Conservation (phyloP, 2,329 filamentous ascomycete species). For the Daldinia sp. region DNA sequence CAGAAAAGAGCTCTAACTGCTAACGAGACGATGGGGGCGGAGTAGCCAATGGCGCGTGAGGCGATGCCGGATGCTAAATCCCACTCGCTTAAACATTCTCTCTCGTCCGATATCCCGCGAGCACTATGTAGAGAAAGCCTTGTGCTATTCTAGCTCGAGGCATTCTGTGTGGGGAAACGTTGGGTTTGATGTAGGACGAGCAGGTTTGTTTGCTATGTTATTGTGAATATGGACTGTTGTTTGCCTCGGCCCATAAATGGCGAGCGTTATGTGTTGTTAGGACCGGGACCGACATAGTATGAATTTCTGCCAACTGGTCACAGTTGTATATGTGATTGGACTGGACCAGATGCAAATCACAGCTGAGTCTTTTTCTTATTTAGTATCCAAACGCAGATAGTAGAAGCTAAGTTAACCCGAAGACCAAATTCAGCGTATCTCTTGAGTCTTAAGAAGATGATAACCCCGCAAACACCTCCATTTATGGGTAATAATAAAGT, state of each 20-base stretch:
- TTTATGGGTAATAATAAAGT: background rate
- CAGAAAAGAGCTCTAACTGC: background rate
- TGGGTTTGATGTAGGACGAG: background rate
- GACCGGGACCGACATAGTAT: background rate
- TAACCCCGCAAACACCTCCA: too few relatives aligned
- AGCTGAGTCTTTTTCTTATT: background rate
- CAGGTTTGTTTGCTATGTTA: background rate
- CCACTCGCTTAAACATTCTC: constrained; percentile 17
- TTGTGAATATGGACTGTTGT: background rate
- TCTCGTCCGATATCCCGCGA: constrained; percentile 2
- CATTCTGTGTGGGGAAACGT: constrained; percentile 13
- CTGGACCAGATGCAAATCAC: background rate
- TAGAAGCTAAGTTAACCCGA: too few relatives aligned
- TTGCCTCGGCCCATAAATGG: background rate
- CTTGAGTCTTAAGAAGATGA: background rate
- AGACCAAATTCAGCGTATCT: too few relatives aligned
- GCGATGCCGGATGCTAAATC: constrained; percentile 4
- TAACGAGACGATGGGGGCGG: constrained; percentile 17
- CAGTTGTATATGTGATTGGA: background rate
- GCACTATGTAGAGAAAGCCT: constrained; percentile 25
- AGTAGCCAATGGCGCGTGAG: constrained; percentile 15
- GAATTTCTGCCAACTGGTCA: background rate
- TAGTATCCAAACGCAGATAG: too few relatives aligned
- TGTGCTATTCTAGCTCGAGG: constrained; percentile 25
- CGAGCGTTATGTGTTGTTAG: background rate